A percentile compares a stretch with the other conserved stretches of the same genome.
Conservation (phyloP, 495 filamentous ascomycete species). For the Tuber melanosporum region DNA sequence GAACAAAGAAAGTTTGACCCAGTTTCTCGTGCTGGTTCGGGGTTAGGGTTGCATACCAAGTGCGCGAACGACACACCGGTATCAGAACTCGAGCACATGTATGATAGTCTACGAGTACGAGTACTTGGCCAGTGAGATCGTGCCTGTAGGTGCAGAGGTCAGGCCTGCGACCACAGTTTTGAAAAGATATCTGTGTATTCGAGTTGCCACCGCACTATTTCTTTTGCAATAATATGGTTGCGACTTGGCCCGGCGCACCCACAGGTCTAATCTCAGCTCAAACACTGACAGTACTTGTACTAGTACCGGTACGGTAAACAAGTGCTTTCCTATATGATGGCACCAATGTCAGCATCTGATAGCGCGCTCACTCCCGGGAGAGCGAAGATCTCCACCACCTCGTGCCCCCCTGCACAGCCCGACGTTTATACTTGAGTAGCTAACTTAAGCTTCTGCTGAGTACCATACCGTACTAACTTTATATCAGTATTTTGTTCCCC, state of each 20-base stretch:
- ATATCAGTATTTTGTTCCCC: not conserved
- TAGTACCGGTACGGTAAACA: not conserved
- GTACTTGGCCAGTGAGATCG: too few species aligned
- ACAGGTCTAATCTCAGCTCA: too few species aligned
- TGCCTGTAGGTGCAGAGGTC: too few species aligned
- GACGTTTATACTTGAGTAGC: slow-evolving; percentile 8
- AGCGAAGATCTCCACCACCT: not conserved
- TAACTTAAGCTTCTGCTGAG: slow-evolving; percentile 8
- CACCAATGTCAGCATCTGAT: not conserved
- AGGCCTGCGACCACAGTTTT: too few species aligned
- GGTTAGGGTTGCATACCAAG: not conserved
- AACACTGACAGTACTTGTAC: too few species aligned
- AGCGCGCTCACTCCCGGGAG: not conserved
- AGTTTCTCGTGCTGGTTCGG: not conserved
- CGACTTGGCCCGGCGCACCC: too few species aligned
- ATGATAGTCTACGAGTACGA: too few species aligned
- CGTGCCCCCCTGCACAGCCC: slow-evolving; percentile 7
- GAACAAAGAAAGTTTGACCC: not conserved
- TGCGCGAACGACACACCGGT: not conserved
- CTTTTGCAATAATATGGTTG: too few species aligned
- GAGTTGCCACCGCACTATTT: too few species aligned
- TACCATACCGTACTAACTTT: not conserved
- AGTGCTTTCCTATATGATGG: not conserved
- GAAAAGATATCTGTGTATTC: too few species aligned
- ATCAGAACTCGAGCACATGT: too few species aligned